Conservation (phyloP, 2,329 filamentous ascomycete genomes). For the Sporothrix pallida region DNA sequence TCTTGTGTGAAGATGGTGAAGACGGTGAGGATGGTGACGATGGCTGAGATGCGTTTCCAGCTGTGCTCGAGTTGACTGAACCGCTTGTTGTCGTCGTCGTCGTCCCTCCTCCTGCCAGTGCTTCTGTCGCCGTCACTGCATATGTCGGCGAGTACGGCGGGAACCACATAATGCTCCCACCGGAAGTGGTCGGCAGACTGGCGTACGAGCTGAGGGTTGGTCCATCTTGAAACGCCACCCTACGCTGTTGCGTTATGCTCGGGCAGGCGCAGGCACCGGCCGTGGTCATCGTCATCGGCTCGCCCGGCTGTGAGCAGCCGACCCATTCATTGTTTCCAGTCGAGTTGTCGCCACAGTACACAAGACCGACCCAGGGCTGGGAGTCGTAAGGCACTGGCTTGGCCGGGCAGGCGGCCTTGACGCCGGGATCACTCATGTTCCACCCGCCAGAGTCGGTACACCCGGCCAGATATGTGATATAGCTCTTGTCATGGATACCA, state of each 20-base stretch:
- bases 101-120: background rate
- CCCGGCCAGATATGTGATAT: slow-evolving; percentile 48
- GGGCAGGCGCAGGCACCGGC: slow-evolving; percentile 45
- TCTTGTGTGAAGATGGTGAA: slow-evolving; percentile 34
- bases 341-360: slow-evolving; percentile 45
- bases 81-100: background rate
- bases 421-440: slow-evolving; percentile 31
- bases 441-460: slow-evolving; percentile 46
- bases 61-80: background rate
- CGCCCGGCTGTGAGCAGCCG: slow-evolving; percentile 42
- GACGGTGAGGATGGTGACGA: background rate
- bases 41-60: background rate
- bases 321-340: slow-evolving; percentile 43
- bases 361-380: slow-evolving; percentile 46
- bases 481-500: slow-evolving; percentile 41
- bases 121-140: background rate
- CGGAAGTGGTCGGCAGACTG: slow-evolving; percentile 40
- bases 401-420: slow-evolving; percentile 43
- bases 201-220: slow-evolving; percentile 42
- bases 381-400: slow-evolving; percentile 40
- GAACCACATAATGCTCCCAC: slow-evolving; percentile 42
- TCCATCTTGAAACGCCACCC: slow-evolving; percentile 40
- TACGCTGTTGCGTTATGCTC: slow-evolving; percentile 38
- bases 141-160: slow-evolving; percentile 40
- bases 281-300: slow-evolving; percentile 38